Evolutionary conservation across 805 yeast species (phyloP).

Genomic region (Cyberlindnera bimundalis): DNA sequence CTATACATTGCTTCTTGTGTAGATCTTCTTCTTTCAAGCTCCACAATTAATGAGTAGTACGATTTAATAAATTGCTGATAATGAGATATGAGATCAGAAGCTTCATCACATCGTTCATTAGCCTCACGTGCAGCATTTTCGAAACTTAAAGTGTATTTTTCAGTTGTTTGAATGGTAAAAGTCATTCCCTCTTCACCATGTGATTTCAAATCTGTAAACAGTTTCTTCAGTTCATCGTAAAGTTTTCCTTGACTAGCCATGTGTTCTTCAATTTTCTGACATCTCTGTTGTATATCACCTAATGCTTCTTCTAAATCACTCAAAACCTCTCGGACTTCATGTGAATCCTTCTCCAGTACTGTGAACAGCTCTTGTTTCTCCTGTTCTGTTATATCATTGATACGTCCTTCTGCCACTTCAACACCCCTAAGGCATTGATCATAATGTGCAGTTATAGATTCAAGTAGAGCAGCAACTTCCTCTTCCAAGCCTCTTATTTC

Average conservation of each 20-base stretch:
- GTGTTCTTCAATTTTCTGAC: slow-evolving; percentile 25
- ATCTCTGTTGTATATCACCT: slow-evolving; percentile 26
- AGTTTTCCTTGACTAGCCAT: slow-evolving; percentile 5
- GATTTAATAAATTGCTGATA: slow-evolving; percentile 49
- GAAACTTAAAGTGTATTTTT: slow-evolving; percentile 14
- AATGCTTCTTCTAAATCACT: slow-evolving; percentile 41
- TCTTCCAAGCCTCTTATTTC: slow-evolving; percentile 53
- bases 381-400: slow-evolving; percentile 23
- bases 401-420: slow-evolving; percentile 31
- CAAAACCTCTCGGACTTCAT: slow-evolving; percentile 56
- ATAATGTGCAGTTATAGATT: slow-evolving; percentile 74
- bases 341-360: slow-evolving; percentile 49
- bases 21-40: slow-evolving; percentile 46
- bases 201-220: slow-evolving; percentile 21
- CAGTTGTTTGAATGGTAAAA: slow-evolving; percentile 12
- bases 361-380: slow-evolving; percentile 39
- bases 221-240: slow-evolving; percentile 22
- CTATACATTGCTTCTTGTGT: slow-evolving; percentile 38
- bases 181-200: slow-evolving; percentile 23
- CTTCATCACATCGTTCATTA: slow-evolving; percentile 18
- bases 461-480: slow-evolving; percentile 66
- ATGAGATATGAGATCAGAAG: slow-evolving; percentile 41
- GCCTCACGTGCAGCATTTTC: slow-evolving; percentile 11
- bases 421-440: slow-evolving; percentile 67
- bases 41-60: slow-evolving; percentile 49